These are phyloP conservation scores for Emiliania huxleyi DNA, from an alignment of 78 protist genomes.

Conservation along the genomic window DNA sequence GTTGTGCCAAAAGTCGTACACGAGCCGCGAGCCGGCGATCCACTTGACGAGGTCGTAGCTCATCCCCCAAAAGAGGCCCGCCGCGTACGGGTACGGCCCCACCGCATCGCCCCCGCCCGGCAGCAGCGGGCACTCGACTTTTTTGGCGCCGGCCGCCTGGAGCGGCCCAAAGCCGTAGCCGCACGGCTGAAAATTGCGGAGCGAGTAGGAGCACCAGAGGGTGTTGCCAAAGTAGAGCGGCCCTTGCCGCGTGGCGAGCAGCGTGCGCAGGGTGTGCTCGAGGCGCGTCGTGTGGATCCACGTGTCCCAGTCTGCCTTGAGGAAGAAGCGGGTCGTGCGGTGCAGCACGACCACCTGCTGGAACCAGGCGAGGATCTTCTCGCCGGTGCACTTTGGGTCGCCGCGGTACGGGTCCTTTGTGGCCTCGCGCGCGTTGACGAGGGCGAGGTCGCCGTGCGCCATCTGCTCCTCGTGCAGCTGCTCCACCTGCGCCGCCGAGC, in stretches of 20 bases:
- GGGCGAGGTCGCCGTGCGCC: not conserved
- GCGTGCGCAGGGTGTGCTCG: not conserved
- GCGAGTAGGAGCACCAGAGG: not conserved
- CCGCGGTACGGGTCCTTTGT: not conserved
- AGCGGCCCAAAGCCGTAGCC: constrained; percentile 9
- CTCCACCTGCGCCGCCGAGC: not conserved
- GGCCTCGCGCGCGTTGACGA: constrained; percentile 6
- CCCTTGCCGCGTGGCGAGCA: not conserved
- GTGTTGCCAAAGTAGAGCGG: not conserved
- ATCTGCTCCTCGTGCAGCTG: not conserved
- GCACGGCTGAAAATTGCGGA: not conserved
- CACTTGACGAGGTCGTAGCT: not conserved
- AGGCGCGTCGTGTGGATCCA: not conserved
- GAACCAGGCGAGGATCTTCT: not conserved
- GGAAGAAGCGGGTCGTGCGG: not conserved
- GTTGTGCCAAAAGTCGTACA: not conserved
- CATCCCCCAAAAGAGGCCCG: not conserved
- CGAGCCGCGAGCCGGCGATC: constrained; percentile 10
- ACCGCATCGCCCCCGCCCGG: not conserved
- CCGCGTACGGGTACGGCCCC: constrained; percentile 5
- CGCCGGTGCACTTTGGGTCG: constrained; percentile 13
- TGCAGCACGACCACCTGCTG: not conserved
- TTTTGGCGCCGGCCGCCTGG: not conserved
- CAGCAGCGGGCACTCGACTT: not conserved
- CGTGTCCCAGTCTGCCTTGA: not conserved